Evolutionary conservation across 139 green algal species (phyloP).

Genomic region (Penium margaritaceum): DNA sequence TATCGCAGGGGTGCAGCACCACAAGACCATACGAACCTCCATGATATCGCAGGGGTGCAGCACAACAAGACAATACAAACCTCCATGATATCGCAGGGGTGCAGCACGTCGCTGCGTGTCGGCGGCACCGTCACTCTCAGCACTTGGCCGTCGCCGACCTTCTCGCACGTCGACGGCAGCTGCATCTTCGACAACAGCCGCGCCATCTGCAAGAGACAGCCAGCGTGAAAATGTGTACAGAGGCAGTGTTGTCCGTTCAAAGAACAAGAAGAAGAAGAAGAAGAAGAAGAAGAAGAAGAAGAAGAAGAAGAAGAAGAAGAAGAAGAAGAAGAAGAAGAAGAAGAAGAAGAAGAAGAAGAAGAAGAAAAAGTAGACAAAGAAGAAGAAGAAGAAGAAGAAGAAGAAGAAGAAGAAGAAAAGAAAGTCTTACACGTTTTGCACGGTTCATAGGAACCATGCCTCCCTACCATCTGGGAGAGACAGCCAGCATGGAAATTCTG

Average conservation of each 20-base stretch:
- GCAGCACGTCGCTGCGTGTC: constrained; percentile 85
- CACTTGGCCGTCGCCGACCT: not conserved
- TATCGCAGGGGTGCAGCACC: too few species aligned
- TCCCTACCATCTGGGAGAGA: too few species aligned
- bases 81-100: constrained; percentile 91
- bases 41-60: too few species aligned
- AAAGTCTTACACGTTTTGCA: too few species aligned
- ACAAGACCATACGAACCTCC: too few species aligned
- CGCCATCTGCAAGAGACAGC: constrained; percentile 48
- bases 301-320: not conserved
- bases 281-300: not conserved
- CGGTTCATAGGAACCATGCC: too few species aligned
- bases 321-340: not conserved
- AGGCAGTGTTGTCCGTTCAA: not conserved
- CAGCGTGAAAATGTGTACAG: constrained; percentile 1
- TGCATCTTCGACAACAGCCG: constrained; percentile 78
- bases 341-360: too few species aligned
- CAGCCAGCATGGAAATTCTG: too few species aligned
- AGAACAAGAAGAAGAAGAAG: not conserved
- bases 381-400: too few species aligned
- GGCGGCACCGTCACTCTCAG: constrained; percentile 59
- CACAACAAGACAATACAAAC: constrained; percentile 6
- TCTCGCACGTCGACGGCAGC: constrained; percentile 58
- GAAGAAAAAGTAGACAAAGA: too few species aligned
- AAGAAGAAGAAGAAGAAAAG: too few species aligned